phyloP scores from a whole-genome alignment of 441 rosid species.

The Melastoma candidum region DNA sequence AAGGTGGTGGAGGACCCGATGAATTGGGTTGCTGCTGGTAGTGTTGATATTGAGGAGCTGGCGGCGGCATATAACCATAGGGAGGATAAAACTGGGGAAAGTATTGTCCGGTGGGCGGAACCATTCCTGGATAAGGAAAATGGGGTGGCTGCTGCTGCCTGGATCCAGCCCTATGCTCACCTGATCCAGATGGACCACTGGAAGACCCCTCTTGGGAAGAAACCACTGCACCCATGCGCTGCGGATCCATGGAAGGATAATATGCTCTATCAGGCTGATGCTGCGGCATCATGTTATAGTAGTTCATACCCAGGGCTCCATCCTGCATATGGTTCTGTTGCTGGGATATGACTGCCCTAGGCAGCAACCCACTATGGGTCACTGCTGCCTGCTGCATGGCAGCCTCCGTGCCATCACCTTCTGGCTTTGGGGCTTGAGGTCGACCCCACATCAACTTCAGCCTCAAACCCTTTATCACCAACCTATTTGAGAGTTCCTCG shows the following conservation, averaged over 20 bases:
- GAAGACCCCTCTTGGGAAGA: conserved; percentile 67
- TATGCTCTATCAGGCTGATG: conserved; percentile 59
- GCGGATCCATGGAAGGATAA: conserved; percentile 98
- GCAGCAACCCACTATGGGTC: conserved; percentile 74
- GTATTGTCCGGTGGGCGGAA: conserved; percentile 45
- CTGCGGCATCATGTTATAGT: conserved; percentile 75
- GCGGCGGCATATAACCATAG: conserved; percentile 50
- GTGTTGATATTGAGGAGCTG: conserved; percentile 35
- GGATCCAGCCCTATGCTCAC: conserved; percentile 42
- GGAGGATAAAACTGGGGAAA: conserved; percentile 43
- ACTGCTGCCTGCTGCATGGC: conserved; percentile 60
- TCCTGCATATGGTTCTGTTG: conserved; percentile 66
- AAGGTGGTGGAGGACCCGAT: conserved; percentile 33
- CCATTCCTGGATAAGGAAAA: conserved; percentile 41
- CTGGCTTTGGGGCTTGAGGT: conserved; percentile 82
- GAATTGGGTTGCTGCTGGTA: conserved; percentile 42
- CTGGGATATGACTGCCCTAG: conserved; percentile 80
- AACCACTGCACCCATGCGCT: conserved; percentile 89
- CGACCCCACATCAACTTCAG: conserved; percentile 92
- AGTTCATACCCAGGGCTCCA: conserved; percentile 55
- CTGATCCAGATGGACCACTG: conserved; percentile 12
- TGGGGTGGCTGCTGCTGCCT: conserved; percentile 40
- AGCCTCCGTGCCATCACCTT: conserved; percentile 56
- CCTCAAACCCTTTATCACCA: conserved; percentile 76
- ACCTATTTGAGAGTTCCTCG: conserved; percentile 74